Base-by-base conservation (phyloP, 139 green algal genomes). In the Asterochloris sp. region DNA sequence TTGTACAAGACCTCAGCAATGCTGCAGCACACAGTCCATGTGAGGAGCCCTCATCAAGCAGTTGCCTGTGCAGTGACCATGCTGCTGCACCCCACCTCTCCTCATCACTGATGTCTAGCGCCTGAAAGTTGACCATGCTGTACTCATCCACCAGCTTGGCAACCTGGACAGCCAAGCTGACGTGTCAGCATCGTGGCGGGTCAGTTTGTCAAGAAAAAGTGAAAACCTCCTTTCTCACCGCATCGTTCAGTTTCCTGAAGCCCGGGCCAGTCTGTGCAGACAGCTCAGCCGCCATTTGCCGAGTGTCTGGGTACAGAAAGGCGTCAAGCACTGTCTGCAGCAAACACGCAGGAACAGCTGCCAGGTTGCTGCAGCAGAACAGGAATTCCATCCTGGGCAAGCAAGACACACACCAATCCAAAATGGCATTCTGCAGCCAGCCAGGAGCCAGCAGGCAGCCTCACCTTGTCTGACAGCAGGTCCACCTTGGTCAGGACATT, bases 401-500 rank as follows among this genome's bases (percentile, higher is more conserved):
- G 1, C 69, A 76, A 19, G 19, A 76, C 69, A 62, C 26, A 63
- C 74, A 78, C 15, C 47, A 60, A 14, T 61, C 71, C 19, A 21
- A 77, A 8, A 21, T 9, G 24, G 19, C 17, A 16, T 26, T 67
- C 38, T 47, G 21, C 23, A 63, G 11, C 16, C 61, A 66, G 24
- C 12, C 68, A 60, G 17, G 28, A 29, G 71, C 71, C 15, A 38
- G 6, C 81, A 80, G 60, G 28, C 66, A 54, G n/a, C 24, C 24
- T 76, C 67, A 93, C 90, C 90, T 95, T 93, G 85, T 86, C 77
- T 86, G 76, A 28, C 85, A 93, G n/a, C 19, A 98, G 84, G 88
- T 99, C 97, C 77, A 98, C 93, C 85, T 99, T 99, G 11, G 94
- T 98, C 26, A 99, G 91, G 13, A 99, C 85, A 86, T 98, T 99